phyloP scores from a whole-genome alignment of 1,284 basidiomycete species.

The Sanghuangporus baumii region DNA sequence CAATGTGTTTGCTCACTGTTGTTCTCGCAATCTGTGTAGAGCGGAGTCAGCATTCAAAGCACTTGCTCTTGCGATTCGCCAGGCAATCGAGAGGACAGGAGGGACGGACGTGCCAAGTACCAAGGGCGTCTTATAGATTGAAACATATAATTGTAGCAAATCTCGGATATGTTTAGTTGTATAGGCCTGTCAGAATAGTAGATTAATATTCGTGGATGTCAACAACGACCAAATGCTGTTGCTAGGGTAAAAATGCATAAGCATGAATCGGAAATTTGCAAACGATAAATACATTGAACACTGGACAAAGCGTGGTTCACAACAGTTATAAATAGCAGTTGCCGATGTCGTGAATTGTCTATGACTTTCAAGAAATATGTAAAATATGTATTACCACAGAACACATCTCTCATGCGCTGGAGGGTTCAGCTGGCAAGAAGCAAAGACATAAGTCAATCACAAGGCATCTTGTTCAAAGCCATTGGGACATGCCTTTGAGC shows the following conservation, averaged over 20 bases:
- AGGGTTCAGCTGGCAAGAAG: conserved; percentile 21
- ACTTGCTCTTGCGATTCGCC: conserved; percentile 88
- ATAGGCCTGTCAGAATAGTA: too few relatives aligned
- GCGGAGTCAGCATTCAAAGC: conserved; percentile 98
- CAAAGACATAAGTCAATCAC: background rate
- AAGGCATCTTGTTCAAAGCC: background rate
- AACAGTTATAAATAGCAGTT: background rate
- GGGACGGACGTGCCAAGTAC: conserved; percentile 93
- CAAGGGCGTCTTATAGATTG: conserved; percentile 79
- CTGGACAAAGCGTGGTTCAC: background rate
- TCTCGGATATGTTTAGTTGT: background rate
- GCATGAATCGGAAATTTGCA: background rate
- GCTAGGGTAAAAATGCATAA: background rate
- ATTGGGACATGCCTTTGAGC: conserved; percentile 49
- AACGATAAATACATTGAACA: background rate
- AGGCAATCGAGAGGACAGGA: conserved; percentile 89
- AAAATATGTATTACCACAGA: conserved; percentile 6
- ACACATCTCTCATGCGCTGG: conserved; percentile 18
- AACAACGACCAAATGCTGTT: too few relatives aligned
- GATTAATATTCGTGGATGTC: too few relatives aligned
- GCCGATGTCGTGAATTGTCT: background rate
- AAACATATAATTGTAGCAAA: background rate
- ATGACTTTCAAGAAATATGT: background rate
- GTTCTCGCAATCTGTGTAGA: conserved; percentile 50
- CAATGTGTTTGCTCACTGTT: background rate